phyloP scores from a whole-genome alignment of 257 asterid species.

The Verbascum thapsus region DNA sequence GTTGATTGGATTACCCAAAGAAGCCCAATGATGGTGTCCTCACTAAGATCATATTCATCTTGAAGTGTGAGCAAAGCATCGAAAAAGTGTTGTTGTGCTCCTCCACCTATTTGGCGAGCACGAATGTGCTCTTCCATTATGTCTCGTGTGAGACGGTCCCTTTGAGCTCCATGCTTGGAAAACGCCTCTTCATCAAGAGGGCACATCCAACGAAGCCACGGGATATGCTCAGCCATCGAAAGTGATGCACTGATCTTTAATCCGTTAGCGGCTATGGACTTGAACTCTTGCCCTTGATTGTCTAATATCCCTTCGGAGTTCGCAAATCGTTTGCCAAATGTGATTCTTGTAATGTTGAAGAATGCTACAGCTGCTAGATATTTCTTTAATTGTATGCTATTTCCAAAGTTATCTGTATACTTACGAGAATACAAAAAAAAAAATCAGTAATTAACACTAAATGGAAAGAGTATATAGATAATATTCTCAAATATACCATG shows the following conservation, averaged over 20 bases:
- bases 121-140: conserved; percentile 75
- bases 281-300: conserved; percentile 75
- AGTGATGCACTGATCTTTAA: conserved; percentile 69
- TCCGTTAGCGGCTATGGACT: conserved; percentile 60
- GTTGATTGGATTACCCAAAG: conserved; percentile 59
- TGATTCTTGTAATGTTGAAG: conserved; percentile 74
- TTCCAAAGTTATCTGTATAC: conserved; percentile 49
- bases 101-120: conserved; percentile 59
- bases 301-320: conserved; percentile 57
- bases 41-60: conserved; percentile 72
- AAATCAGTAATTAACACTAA: too few relatives aligned
- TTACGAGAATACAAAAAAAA: too few relatives aligned
- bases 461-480: too few relatives aligned
- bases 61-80: conserved; percentile 62
- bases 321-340: conserved; percentile 65
- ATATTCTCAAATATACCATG: conserved; percentile 51
- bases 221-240: conserved; percentile 72
- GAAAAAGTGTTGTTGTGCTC: conserved; percentile 62
- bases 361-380: conserved; percentile 72
- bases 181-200: conserved; percentile 67
- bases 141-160: conserved; percentile 62
- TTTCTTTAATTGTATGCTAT: conserved; percentile 55
- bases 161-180: conserved; percentile 56
- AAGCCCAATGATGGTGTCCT: conserved; percentile 76
- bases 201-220: conserved; percentile 81